Percentiles rank a stretch among this genome's conserved stretches.
These are phyloP conservation scores for Nemania serpens DNA, from an alignment of 2,329 filamentous ascomycete genomes.

Conservation along the genomic window DNA sequence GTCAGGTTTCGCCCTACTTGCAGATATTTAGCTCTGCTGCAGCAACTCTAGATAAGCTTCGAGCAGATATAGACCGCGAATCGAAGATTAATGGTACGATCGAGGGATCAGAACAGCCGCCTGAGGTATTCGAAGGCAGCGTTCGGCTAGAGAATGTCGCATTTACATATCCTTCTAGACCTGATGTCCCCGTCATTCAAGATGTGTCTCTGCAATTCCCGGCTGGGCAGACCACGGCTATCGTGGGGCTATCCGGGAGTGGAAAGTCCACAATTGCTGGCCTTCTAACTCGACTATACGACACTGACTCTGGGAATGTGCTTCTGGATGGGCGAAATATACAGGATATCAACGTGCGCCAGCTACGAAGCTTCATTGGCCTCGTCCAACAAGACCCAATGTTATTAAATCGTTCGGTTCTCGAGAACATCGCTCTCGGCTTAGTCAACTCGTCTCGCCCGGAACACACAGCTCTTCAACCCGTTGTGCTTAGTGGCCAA, in stretches of 20 bases:
- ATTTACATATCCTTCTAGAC: slow-evolving; percentile 47
- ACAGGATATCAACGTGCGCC: slow-evolving; percentile 51
- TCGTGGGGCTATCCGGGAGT: slow-evolving; percentile 56
- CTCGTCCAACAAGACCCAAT: slow-evolving; percentile 44
- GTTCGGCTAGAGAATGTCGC: slow-evolving; percentile 44
- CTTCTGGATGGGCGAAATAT: slow-evolving; percentile 54
- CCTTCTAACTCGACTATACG: slow-evolving; percentile 62
- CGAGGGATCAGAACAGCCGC: slow-evolving; percentile 49
- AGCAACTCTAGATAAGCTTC: slow-evolving; percentile 58
- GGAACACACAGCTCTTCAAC: slow-evolving; percentile 45
- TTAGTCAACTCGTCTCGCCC: slow-evolving; percentile 42
- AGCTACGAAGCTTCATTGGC: slow-evolving; percentile 40
- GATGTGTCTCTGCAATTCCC: slow-evolving; percentile 42
- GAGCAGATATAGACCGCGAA: slow-evolving; percentile 56
- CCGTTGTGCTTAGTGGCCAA: slow-evolving; percentile 52
- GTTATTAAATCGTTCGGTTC: slow-evolving; percentile 42
- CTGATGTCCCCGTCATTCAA: slow-evolving; percentile 44
- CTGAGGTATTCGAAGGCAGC: slow-evolving; percentile 49
- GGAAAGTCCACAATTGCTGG: slow-evolving; percentile 57
- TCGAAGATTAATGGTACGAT: slow-evolving; percentile 51
- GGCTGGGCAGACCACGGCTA: slow-evolving; percentile 49
- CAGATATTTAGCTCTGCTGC: slow-evolving; percentile 62
- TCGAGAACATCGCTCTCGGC: slow-evolving; percentile 47
- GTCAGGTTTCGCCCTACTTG: slow-evolving; percentile 64
- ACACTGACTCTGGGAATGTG: slow-evolving; percentile 55